A percentile compares a stretch with the other conserved stretches of the same genome.
phyloP scores from a whole-genome alignment of 345 rosid genomes.

The Brassica napus region DNA sequence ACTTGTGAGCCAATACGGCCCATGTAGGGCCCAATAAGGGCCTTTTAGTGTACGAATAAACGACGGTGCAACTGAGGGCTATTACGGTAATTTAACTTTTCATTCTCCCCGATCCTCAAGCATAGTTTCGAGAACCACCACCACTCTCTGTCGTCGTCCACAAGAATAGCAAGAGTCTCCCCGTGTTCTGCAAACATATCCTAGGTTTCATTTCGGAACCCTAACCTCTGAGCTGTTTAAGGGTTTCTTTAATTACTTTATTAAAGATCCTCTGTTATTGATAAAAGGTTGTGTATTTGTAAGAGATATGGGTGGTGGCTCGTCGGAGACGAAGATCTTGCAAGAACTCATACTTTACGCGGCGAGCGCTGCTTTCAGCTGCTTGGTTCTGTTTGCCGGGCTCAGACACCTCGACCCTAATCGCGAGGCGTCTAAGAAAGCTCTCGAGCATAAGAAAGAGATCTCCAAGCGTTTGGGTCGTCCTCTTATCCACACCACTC shows the following conservation, averaged over 20 bases:
- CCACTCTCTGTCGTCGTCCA: slow-evolving; percentile 27
- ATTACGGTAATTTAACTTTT: slow-evolving; percentile 12
- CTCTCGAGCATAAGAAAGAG: slow-evolving; percentile 88
- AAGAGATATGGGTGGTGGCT: slow-evolving; percentile 51
- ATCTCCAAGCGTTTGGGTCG: slow-evolving; percentile 90
- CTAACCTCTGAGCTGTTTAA: neutral
- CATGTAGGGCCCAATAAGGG: slow-evolving; percentile 2
- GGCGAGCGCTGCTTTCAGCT: slow-evolving; percentile 95
- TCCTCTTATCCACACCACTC: slow-evolving; percentile 81
- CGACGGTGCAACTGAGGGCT: slow-evolving; percentile 27
- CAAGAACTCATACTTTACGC: slow-evolving; percentile 85
- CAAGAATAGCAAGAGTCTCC: slow-evolving; percentile 14
- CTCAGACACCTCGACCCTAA: slow-evolving; percentile 90
- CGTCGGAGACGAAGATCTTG: slow-evolving; percentile 74
- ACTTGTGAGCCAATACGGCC: neutral
- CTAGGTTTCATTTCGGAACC: neutral
- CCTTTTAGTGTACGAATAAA: slow-evolving; percentile 2
- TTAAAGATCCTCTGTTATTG: neutral
- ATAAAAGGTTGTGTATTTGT: neutral
- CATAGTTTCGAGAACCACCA: slow-evolving; percentile 14
- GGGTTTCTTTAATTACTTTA: neutral
- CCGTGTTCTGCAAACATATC: slow-evolving; percentile 19
- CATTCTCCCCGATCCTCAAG: slow-evolving; percentile 20
- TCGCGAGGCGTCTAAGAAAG: slow-evolving; percentile 88
- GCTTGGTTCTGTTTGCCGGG: slow-evolving; percentile 79